phyloP scores from a whole-genome alignment of 495 filamentous ascomycete genomes.

The Xylaria longipes region DNA sequence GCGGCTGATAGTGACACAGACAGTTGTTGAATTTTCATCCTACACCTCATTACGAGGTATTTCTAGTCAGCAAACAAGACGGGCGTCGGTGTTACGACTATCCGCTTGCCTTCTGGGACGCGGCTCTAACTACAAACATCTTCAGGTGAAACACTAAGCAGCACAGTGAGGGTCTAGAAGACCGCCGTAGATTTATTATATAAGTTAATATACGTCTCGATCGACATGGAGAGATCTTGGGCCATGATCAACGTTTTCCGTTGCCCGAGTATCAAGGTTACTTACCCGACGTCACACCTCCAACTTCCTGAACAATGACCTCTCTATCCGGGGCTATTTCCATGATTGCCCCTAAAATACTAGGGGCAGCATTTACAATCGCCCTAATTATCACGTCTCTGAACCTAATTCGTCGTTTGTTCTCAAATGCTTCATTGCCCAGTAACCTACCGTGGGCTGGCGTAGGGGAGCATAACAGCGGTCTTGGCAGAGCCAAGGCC shows the following conservation, averaged over 20 bases:
- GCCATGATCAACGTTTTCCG: background rate
- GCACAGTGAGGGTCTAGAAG: background rate
- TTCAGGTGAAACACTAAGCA: background rate
- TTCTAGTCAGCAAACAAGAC: background rate
- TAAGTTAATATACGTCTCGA: background rate
- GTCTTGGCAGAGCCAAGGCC: constrained; percentile 21
- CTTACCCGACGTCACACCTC: background rate
- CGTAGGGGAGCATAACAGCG: background rate
- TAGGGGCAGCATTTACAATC: background rate
- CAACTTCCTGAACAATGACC: constrained; percentile 3
- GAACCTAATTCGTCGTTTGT: constrained; percentile 27
- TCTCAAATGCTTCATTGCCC: constrained; percentile 28
- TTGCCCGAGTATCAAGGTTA: background rate
- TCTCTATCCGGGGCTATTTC: background rate
- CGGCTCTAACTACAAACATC: background rate
- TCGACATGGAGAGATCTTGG: background rate
- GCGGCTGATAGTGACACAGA: background rate
- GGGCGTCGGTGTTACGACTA: background rate
- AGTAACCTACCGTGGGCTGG: constrained; percentile 30
- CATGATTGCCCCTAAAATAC: background rate
- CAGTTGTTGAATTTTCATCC: background rate
- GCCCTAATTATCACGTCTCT: constrained; percentile 9
- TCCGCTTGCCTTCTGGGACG: background rate
- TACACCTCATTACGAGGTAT: background rate
- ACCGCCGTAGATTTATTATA: background rate